A percentile compares a stretch with the other conserved stretches of the same genome.
Evolutionary conservation across 257 asterid species (phyloP).

Genomic region (Jasminum sambac): DNA sequence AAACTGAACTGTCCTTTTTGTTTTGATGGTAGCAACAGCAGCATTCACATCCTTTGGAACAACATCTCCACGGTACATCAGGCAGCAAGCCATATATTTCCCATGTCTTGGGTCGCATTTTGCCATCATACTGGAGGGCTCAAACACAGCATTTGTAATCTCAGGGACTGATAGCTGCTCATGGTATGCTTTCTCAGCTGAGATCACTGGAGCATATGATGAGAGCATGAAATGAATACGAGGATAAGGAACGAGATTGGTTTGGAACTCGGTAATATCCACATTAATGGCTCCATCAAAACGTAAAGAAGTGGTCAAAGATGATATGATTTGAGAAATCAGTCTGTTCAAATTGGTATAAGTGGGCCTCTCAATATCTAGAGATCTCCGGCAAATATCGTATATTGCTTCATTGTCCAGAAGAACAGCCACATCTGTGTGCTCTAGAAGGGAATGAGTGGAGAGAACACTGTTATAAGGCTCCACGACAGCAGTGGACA

Average conservation of each 20-base stretch:
- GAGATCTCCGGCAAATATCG: conserved; percentile 82
- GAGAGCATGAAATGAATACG: conserved; percentile 97
- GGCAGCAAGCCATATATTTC: conserved; percentile 94
- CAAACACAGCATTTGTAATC: conserved; percentile 85
- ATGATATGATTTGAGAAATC: conserved; percentile 85
- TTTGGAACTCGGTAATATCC: conserved; percentile 84
- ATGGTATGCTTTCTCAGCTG: conserved; percentile 85
- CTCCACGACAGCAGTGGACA: conserved; percentile 94
- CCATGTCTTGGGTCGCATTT: conserved; percentile 96
- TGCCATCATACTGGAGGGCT: conserved; percentile 96
- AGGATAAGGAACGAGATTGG: conserved; percentile 93
- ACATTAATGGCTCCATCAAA: conserved; percentile 94
- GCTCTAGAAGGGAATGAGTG: conserved; percentile 89
- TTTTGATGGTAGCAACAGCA: conserved; percentile 86
- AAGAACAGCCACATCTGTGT: conserved; percentile 80
- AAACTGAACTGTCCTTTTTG: conserved; percentile 87
- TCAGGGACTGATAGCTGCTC: conserved; percentile 89
- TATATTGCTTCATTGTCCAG: conserved; percentile 92
- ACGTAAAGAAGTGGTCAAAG: conserved; percentile 82
- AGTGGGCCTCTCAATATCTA: conserved; percentile 89
- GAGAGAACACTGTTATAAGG: conserved; percentile 94
- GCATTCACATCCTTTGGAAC: conserved; percentile 96
- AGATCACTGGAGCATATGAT: conserved; percentile 93
- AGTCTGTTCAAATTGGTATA: conserved; percentile 79
- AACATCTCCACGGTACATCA: conserved; percentile 96